Evolutionary conservation across 164 flowering plant species (phyloP).

Genomic region (Vitis amurensis): DNA sequence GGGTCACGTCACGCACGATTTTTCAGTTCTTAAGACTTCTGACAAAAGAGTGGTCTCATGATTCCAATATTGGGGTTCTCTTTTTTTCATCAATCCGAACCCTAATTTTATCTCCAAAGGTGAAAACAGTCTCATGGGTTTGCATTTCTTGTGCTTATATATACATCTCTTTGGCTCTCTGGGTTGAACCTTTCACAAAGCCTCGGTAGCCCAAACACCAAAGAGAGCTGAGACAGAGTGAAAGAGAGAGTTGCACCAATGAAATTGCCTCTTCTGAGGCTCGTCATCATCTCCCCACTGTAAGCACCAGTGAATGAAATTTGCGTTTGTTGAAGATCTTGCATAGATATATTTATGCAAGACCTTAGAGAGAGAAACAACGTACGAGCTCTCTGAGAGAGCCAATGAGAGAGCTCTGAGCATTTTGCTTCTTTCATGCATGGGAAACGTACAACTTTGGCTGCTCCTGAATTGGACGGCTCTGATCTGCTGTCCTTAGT

Average conservation of each 20-base stretch:
- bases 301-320: not conserved
- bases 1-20: constrained; percentile 44
- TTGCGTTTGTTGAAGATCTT: constrained; percentile 27
- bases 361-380: not conserved
- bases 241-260: constrained; percentile 14
- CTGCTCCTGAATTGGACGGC: constrained; percentile 27
- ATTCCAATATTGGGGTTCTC: constrained; percentile 12
- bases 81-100: constrained; percentile 4
- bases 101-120: constrained; percentile 11
- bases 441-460: constrained; percentile 16
- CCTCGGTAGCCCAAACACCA: not conserved
- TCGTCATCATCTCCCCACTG: constrained; percentile 14
- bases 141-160: not conserved
- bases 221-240: constrained; percentile 6
- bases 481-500: constrained; percentile 32
- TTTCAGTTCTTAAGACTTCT: constrained; percentile 34
- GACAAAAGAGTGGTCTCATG: constrained; percentile 31
- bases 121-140: not conserved
- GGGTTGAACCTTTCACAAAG: constrained; percentile 15
- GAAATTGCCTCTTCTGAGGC: constrained; percentile 1
- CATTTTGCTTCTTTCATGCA: constrained; percentile 25
- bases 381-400: not conserved
- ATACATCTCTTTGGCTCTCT: constrained; percentile 4
- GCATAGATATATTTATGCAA: constrained; percentile 33
- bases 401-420: constrained; percentile 40